These are phyloP conservation scores for Comarum palustre DNA, from an alignment of 306 rosid genomes.

Conservation along the genomic window DNA sequence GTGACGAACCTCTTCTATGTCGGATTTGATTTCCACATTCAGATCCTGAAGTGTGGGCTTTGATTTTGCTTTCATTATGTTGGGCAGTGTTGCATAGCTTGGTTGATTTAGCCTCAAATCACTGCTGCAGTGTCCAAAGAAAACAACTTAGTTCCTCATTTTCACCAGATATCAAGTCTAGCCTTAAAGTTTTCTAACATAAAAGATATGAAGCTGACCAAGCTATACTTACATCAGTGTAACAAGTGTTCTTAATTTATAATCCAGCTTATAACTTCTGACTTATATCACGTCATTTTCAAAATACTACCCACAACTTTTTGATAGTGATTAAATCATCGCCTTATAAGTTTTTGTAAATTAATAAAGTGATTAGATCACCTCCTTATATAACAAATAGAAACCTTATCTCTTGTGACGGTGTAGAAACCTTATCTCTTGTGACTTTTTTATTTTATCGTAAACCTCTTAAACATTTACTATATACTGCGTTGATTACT, in stretches of 20 bases:
- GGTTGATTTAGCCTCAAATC: slow-evolving; percentile 95
- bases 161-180: slow-evolving; percentile 7
- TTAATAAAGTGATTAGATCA: background rate
- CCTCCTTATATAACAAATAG: background rate
- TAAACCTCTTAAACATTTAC: background rate
- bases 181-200: background rate
- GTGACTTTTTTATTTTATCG: background rate
- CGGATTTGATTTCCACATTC: slow-evolving; percentile 67
- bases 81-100: slow-evolving; percentile 89
- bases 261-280: background rate
- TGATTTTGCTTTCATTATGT: slow-evolving; percentile 94
- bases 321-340: background rate
- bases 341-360: background rate
- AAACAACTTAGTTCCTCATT: background rate
- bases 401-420: background rate
- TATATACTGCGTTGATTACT: too few species aligned
- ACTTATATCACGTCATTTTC: background rate
- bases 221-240: background rate
- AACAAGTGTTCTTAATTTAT: slow-evolving; percentile 1
- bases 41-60: slow-evolving; percentile 71
- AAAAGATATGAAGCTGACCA: background rate
- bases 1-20: slow-evolving; percentile 73
- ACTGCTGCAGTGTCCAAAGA: slow-evolving; percentile 43
- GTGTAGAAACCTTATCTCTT: background rate
- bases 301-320: background rate